Base-by-base conservation (phyloP, 345 rosid genomes). In the Bruguiera parviflora region DNA sequence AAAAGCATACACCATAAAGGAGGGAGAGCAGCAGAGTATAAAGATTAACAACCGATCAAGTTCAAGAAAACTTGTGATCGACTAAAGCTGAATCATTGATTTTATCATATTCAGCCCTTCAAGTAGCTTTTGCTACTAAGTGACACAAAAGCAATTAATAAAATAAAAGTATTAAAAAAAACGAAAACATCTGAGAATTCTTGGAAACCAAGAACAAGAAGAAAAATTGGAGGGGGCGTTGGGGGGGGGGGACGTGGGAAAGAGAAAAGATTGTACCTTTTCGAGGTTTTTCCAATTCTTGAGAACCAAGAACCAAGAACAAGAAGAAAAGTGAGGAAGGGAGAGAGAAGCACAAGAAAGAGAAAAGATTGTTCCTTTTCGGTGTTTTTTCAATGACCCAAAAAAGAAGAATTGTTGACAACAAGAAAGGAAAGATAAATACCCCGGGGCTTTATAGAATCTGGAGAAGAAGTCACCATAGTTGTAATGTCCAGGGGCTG, bases 371-470 rank as follows among this genome's bases (percentile, higher is more conserved):
- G 49, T 11, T 13, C 5, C 5, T 43, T 43, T 13, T 43, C 3
- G 49, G 49, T 43, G 49, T 11, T 15, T 43, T 43, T 43, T 4
- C 19, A 43, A 11, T 15, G 18, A 43, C 47, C 11, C 49, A 66
- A 13, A 63, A 63, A 11, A 13, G 16, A 55, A 9, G 15, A 5
- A 20, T 22, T 55, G 28, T 22, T 13, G 58, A 55, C 3, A 5
- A 55, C 28, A 55, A 55, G 4, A 67, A 47, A 33, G 56, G 28
- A 73, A 21, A 27, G 24, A 29, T 16, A 47, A 52, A 24, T 39
- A 88, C 93, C 93, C 80, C 82, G 81, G 53, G 88, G 82, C 37
- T 80, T 61, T 10, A 88, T 64, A 53, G 84, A 76, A n/a, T 75
- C 80, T 58, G 71, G 39, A 74, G 87, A 77, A 13, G 84, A 27